A percentile compares a stretch with the other conserved stretches of the same genome.
phyloP scores from a whole-genome alignment of 441 rosid genomes.

The Pelargonium myrrhifolium region DNA sequence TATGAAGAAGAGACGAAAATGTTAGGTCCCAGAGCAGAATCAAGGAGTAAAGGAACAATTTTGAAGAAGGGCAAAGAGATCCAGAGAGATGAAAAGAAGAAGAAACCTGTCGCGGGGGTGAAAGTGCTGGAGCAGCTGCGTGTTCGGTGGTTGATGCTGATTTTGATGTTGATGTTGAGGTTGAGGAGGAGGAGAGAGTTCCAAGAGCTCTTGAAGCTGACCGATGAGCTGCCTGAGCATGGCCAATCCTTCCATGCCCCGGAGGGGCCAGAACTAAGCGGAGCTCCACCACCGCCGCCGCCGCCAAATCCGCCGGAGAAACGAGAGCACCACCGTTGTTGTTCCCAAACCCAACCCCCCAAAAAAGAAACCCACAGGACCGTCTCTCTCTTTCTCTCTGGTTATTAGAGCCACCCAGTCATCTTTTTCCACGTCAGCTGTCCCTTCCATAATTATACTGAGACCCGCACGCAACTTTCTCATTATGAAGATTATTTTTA shows the following conservation, averaged over 20 bases:
- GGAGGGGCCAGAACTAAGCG: conserved; percentile 6
- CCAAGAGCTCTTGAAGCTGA: conserved; percentile 80
- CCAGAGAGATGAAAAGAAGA: conserved; percentile 6
- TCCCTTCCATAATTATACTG: conserved; percentile 19
- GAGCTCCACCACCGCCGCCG: not conserved
- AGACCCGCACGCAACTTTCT: conserved; percentile 40
- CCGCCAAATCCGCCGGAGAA: not conserved
- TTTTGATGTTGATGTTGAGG: not conserved
- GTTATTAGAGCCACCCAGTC: conserved; percentile 24
- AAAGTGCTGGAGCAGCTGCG: conserved; percentile 28
- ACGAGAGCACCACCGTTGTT: not conserved
- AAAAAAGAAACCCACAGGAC: not conserved
- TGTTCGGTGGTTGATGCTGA: conserved; percentile 12
- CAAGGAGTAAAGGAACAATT: not conserved
- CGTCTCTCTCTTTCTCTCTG: conserved; percentile 16
- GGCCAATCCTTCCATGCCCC: conserved; percentile 87
- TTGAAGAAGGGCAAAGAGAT: not conserved
- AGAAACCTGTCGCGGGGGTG: conserved; percentile 32
- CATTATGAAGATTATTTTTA: not conserved
- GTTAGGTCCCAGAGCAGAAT: not conserved
- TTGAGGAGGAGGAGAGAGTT: conserved; percentile 50
- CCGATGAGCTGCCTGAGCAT: conserved; percentile 92
- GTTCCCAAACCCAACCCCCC: not conserved
- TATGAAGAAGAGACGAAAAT: not conserved
- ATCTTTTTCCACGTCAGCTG: conserved; percentile 29